phyloP scores from a whole-genome alignment of 2,329 filamentous ascomycete genomes.

The Daldinia eschscholtzii region DNA sequence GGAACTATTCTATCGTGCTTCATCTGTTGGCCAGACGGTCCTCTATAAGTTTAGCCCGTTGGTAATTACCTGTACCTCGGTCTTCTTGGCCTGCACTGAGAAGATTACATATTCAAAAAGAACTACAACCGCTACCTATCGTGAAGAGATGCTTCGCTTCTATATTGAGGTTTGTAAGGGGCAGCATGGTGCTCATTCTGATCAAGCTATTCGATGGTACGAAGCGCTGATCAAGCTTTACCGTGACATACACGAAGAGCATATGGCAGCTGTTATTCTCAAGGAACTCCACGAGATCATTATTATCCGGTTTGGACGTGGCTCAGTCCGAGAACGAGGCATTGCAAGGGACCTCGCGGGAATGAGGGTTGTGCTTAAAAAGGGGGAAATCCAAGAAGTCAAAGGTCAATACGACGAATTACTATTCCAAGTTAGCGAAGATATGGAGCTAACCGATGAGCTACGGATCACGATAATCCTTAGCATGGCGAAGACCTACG shows the following conservation, averaged over 20 bases:
- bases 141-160: slow-evolving; percentile 56
- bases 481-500: neutral
- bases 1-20: slow-evolving; percentile 55
- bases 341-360: neutral
- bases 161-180: slow-evolving; percentile 56
- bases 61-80: neutral
- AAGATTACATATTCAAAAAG: slow-evolving; percentile 48
- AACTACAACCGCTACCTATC: slow-evolving; percentile 54
- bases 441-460: neutral
- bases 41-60: slow-evolving; percentile 42
- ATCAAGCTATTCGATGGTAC: slow-evolving; percentile 37
- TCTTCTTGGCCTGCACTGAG: neutral
- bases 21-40: slow-evolving; percentile 50
- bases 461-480: neutral
- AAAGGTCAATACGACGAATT: neutral
- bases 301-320: neutral
- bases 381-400: neutral
- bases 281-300: slow-evolving; percentile 54
- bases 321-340: neutral
- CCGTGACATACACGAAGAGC: slow-evolving; percentile 53
- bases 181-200: slow-evolving; percentile 53
- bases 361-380: neutral
- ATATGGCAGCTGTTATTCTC: slow-evolving; percentile 52
- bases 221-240: slow-evolving; percentile 56
- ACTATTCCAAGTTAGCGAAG: neutral